These are phyloP conservation scores for Neobulgaria alba DNA, from an alignment of 2,329 filamentous ascomycete species.

Conservation along the genomic window DNA sequence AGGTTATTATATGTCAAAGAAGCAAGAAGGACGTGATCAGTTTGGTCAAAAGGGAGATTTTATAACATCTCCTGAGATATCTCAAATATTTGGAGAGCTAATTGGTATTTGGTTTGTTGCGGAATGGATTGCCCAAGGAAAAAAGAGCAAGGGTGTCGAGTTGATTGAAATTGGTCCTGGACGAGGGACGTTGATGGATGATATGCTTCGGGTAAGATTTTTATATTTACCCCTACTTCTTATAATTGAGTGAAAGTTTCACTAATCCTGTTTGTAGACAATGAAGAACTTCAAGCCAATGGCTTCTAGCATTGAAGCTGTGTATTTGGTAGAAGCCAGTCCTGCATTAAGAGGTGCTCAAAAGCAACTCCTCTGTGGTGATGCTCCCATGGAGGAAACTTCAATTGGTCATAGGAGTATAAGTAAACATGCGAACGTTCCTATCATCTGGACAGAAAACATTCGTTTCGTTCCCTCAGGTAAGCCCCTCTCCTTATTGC, in stretches of 20 bases:
- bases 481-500: constrained; percentile 5
- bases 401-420: constrained; percentile 65
- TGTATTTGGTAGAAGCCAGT: constrained; percentile 95
- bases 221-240: neutral
- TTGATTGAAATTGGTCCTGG: constrained; percentile 92
- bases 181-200: constrained; percentile 92
- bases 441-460: constrained; percentile 83
- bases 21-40: constrained; percentile 61
- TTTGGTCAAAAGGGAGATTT: constrained; percentile 95
- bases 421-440: constrained; percentile 64
- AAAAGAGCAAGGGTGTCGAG: constrained; percentile 64
- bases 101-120: constrained; percentile 91
- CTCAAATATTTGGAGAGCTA: constrained; percentile 91
- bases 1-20: constrained; percentile 81
- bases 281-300: constrained; percentile 76
- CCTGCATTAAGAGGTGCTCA: constrained; percentile 68
- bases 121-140: constrained; percentile 92
- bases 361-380: constrained; percentile 72
- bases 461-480: constrained; percentile 21
- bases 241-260: constrained; percentile 1
- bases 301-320: constrained; percentile 66
- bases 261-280: constrained; percentile 46
- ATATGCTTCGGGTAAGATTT: constrained; percentile 71
- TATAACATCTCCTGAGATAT: constrained; percentile 94
- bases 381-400: constrained; percentile 58